A percentile compares a stretch with the other conserved stretches of the same genome.
Conservation (phyloP, 192 early-diverging fungal species). For the Coemansia erecta region DNA sequence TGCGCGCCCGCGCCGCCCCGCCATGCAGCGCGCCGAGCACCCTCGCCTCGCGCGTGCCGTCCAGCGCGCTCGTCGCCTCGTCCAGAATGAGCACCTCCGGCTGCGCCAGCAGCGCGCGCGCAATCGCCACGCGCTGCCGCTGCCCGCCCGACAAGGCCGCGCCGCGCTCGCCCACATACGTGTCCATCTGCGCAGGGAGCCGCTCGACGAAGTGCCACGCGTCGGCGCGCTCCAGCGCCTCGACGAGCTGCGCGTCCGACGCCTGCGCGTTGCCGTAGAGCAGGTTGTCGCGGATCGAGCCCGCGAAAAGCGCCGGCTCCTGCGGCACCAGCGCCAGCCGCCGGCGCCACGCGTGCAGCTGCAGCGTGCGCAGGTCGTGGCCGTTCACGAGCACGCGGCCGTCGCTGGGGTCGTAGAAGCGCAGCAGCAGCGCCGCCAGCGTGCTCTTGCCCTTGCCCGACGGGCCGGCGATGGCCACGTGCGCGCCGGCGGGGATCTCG, state of each 20-base stretch:
- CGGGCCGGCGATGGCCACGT: slow-evolving; percentile 55
- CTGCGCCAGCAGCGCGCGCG: slow-evolving; percentile 74
- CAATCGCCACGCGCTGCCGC: slow-evolving; percentile 69
- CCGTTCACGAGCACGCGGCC: slow-evolving; percentile 63
- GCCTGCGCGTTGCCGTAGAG: slow-evolving; percentile 62
- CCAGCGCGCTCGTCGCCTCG: slow-evolving; percentile 76
- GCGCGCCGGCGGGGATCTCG: slow-evolving; percentile 56
- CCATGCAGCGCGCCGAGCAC: slow-evolving; percentile 67
- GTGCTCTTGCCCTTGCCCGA: slow-evolving; percentile 71
- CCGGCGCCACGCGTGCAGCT: slow-evolving; percentile 59
- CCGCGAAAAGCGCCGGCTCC: slow-evolving; percentile 71
- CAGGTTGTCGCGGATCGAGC: slow-evolving; percentile 69
- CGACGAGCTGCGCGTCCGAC: slow-evolving; percentile 67
- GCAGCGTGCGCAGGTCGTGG: slow-evolving; percentile 56
- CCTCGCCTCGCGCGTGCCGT: slow-evolving; percentile 62
- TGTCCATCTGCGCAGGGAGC: slow-evolving; percentile 78
- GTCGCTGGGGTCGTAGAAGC: slow-evolving; percentile 67
- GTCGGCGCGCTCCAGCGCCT: slow-evolving; percentile 45
- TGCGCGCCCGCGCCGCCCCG: slow-evolving; percentile 20
- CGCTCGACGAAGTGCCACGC: slow-evolving; percentile 65
- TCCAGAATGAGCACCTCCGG: slow-evolving; percentile 75
- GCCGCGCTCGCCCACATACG: slow-evolving; percentile 86
- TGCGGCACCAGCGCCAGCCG: slow-evolving; percentile 69
- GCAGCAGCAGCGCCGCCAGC: slow-evolving; percentile 59
- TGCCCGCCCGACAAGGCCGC: slow-evolving; percentile 63